Percentiles rank a stretch among this genome's conserved stretches.
phyloP scores from a whole-genome alignment of 495 filamentous ascomycete species.

The Durotheca rogersii region DNA sequence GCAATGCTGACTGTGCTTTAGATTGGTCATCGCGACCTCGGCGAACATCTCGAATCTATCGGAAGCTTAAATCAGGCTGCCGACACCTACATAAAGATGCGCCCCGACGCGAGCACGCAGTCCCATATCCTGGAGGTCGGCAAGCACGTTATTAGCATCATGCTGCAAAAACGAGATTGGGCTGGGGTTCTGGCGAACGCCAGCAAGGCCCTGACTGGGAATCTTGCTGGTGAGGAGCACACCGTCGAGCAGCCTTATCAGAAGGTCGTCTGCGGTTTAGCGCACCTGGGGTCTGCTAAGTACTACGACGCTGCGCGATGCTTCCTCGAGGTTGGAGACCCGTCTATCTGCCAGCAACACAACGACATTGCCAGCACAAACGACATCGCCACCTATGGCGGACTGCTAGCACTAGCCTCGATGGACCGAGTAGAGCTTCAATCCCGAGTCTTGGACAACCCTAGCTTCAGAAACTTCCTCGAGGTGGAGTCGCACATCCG shows the following conservation, averaged over 20 bases:
- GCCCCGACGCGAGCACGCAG: constrained; percentile 47
- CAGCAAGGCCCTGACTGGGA: constrained; percentile 60
- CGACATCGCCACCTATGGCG: constrained; percentile 90
- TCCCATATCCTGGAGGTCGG: constrained; percentile 47
- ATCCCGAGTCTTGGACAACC: constrained; percentile 71
- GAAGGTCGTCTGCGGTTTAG: constrained; percentile 66
- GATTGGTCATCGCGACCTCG: constrained; percentile 53
- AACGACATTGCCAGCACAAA: constrained; percentile 77
- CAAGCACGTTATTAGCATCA: constrained; percentile 45
- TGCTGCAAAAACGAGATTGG: constrained; percentile 50
- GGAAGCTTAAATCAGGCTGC: constrained; percentile 43
- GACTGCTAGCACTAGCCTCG: constrained; percentile 83
- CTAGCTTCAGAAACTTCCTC: constrained; percentile 78
- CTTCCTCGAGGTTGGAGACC: constrained; percentile 63
- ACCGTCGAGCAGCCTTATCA: constrained; percentile 61
- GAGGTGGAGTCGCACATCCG: constrained; percentile 94
- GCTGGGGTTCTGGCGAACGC: constrained; percentile 62
- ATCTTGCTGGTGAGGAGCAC: constrained; percentile 59
- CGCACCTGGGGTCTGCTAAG: constrained; percentile 62
- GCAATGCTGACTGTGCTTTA: constrained; percentile 19
- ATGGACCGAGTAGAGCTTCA: constrained; percentile 81
- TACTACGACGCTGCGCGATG: constrained; percentile 71
- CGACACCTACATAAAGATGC: constrained; percentile 48
- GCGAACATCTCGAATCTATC: constrained; percentile 46
- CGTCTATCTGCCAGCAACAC: constrained; percentile 56